Base-by-base conservation (phyloP, 202 grass and related monocot genomes). In the Schoenoplectus tabernaemontani region DNA sequence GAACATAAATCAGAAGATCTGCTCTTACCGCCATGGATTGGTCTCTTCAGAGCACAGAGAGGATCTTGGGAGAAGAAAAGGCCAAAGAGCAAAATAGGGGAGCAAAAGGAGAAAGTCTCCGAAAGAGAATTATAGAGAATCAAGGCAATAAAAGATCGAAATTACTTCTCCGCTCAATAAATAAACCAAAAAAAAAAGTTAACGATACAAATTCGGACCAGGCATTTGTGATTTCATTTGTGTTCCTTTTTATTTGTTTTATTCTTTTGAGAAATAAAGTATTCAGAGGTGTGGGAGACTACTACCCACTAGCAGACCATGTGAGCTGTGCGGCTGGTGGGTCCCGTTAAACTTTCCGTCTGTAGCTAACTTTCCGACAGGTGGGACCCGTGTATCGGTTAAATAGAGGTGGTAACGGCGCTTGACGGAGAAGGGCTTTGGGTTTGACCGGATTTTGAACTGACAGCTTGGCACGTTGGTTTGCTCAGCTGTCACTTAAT, bases 21-120 rank as follows among this genome's bases (percentile, higher is more conserved):
- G 46, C 57, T 20, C 89, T 78, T 75, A 89, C 89, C 86, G 89
- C 85, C 89, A 91, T 91, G 84, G 86, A 82, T 70, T 57, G 80
- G 70, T 72, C 72, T 11, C 78, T 46, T 30, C 36, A 39, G 64
- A 60, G 65, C 64, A 64, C 65, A 76, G 47, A 16, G 56, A 76
- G 57, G 13, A 19, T 57, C 51, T 6, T 46, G 42, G 12, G 59
- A 41, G 56, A 78, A 41, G 38, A 20, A 41, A 60, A 6, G 6
- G 4, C 48, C 7, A 78, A 57, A 65, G 42, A 48, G 13, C 54
- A 12, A 44, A 44, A 48, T 48, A 47, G 42, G 11, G 43, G 44
- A 43, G 20, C 1, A 34, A 44, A 57, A 43, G 38, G 58, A 20
- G 46, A 81, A 81, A 66, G 59, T 43, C 71, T 57, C 71, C 48